A percentile compares a stretch with the other conserved stretches of the same genome.
These are phyloP conservation scores for Candida pseudoviswanathii DNA, from an alignment of 1,139 yeast species.

Conservation along the genomic window DNA sequence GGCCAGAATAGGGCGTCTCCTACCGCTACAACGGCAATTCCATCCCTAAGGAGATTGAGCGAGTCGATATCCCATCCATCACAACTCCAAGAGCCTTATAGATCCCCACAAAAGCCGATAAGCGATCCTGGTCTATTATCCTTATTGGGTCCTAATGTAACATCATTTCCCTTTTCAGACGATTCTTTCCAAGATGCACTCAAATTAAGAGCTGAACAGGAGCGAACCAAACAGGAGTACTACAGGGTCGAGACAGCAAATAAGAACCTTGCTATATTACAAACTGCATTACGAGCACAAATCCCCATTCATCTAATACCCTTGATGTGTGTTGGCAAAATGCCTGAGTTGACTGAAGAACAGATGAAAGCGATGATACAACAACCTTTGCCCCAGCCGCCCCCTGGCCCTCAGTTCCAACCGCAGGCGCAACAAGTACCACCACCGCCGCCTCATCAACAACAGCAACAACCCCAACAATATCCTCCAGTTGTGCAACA, in stretches of 20 bases:
- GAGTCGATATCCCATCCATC: slow-evolving; percentile 8
- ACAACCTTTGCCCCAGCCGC: slow-evolving; percentile 12
- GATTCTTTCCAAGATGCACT: slow-evolving; percentile 64
- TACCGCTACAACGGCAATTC: slow-evolving; percentile 5
- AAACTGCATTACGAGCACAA: slow-evolving; percentile 61
- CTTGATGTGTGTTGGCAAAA: slow-evolving; percentile 47
- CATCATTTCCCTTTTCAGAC: slow-evolving; percentile 64
- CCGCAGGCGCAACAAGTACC: slow-evolving; percentile 12
- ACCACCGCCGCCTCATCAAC: slow-evolving; percentile 9
- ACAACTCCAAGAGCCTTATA: slow-evolving; percentile 6
- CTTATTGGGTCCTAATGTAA: slow-evolving; percentile 55
- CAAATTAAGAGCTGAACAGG: slow-evolving; percentile 72
- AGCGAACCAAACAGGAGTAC: slow-evolving; percentile 79
- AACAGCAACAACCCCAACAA: slow-evolving; percentile 3
- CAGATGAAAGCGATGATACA: slow-evolving; percentile 11
- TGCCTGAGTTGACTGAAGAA: slow-evolving; percentile 13
- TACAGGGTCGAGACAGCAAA: slow-evolving; percentile 66
- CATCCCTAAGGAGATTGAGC: slow-evolving; percentile 11
- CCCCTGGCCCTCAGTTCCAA: slow-evolving; percentile 6
- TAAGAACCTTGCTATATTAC: slow-evolving; percentile 61
- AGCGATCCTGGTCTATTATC: slow-evolving; percentile 25
- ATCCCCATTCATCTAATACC: slow-evolving; percentile 75
- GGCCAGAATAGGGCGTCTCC: slow-evolving; percentile 2
- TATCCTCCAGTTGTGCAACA: slow-evolving; percentile 10
- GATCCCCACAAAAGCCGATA: slow-evolving; percentile 7